These are phyloP conservation scores for Endotrypanum monterogeii DNA, from an alignment of 208 protist genomes.

Conservation along the genomic window DNA sequence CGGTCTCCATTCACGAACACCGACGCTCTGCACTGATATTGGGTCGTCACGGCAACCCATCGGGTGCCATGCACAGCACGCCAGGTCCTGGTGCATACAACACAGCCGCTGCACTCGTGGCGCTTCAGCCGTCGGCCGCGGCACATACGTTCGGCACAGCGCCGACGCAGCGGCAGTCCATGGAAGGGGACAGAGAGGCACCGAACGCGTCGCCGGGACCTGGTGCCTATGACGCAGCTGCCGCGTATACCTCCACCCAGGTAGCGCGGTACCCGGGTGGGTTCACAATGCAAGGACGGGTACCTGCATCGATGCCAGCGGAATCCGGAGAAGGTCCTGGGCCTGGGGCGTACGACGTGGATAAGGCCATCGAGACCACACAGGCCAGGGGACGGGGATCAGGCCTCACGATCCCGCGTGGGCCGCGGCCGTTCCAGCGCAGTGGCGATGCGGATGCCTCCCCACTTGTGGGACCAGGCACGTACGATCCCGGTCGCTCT, in stretches of 20 bases:
- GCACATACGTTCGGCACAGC: constrained; percentile 18
- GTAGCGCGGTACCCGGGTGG: constrained; percentile 4
- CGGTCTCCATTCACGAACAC: constrained; percentile 17
- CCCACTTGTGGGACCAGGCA: constrained; percentile 26
- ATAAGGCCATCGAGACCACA: not conserved
- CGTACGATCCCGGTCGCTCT: constrained; percentile 14
- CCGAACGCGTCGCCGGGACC: constrained; percentile 24
- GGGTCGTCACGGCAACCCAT: not conserved
- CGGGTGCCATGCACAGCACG: constrained; percentile 16
- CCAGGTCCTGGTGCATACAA: constrained; percentile 62
- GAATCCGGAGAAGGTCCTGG: constrained; percentile 16
- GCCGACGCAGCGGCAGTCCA: constrained; percentile 8
- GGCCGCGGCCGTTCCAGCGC: constrained; percentile 19
- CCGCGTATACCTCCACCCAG: constrained; percentile 15
- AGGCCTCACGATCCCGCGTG: constrained; percentile 30
- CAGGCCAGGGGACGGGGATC: not conserved
- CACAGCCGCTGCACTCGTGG: not conserved
- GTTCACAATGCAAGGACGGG: constrained; percentile 21
- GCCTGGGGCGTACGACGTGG: constrained; percentile 30
- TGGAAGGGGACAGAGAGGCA: not conserved
- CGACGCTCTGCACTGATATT: constrained; percentile 20
- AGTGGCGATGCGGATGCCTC: constrained; percentile 25
- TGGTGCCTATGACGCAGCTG: constrained; percentile 33
- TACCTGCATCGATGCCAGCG: not conserved
- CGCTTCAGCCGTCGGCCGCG: not conserved